Evolutionary conservation across 176 grass and related monocot genomes (phyloP).

Genomic region (Juncus effusus): DNA sequence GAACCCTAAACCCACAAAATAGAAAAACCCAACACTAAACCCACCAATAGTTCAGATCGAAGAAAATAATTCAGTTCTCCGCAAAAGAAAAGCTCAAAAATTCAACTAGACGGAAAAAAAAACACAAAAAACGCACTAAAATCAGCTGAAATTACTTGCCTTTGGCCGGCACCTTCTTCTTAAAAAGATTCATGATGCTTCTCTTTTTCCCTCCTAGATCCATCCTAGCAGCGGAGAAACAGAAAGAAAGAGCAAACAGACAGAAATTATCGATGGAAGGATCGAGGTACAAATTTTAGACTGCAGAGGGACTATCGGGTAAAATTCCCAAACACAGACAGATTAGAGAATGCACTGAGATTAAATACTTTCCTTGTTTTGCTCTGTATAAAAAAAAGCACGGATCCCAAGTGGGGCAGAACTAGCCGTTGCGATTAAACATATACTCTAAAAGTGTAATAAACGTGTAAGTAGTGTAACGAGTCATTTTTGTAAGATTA

Average conservation of each 20-base stretch:
- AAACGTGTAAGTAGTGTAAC: too few relatives aligned
- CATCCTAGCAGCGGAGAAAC: not conserved
- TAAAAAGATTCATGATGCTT: slow-evolving; percentile 90
- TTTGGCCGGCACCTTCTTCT: slow-evolving; percentile 94
- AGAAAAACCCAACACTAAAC: slow-evolving; percentile 12
- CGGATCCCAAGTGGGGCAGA: too few relatives aligned
- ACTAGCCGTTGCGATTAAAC: too few relatives aligned
- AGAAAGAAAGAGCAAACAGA: too few relatives aligned
- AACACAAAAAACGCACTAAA: not conserved
- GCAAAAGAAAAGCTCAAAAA: not conserved
- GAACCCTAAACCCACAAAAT: slow-evolving; percentile 24
- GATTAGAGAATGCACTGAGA: slow-evolving; percentile 12
- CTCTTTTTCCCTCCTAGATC: slow-evolving; percentile 12
- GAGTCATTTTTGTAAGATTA: too few relatives aligned
- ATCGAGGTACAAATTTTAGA: not conserved
- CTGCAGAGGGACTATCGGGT: not conserved
- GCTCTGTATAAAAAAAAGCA: too few relatives aligned
- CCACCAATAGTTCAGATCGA: not conserved
- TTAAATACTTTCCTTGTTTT: too few relatives aligned
- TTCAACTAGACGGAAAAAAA: not conserved
- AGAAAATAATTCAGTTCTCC: not conserved
- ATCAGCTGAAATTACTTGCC: slow-evolving; percentile 27
- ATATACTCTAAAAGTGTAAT: too few relatives aligned
- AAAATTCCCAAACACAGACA: not conserved
- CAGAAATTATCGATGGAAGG: not conserved